A percentile compares a stretch with the other conserved stretches of the same genome.
phyloP scores from a whole-genome alignment of 768 basidiomycete species.

The Stropharia rugosoannulata region DNA sequence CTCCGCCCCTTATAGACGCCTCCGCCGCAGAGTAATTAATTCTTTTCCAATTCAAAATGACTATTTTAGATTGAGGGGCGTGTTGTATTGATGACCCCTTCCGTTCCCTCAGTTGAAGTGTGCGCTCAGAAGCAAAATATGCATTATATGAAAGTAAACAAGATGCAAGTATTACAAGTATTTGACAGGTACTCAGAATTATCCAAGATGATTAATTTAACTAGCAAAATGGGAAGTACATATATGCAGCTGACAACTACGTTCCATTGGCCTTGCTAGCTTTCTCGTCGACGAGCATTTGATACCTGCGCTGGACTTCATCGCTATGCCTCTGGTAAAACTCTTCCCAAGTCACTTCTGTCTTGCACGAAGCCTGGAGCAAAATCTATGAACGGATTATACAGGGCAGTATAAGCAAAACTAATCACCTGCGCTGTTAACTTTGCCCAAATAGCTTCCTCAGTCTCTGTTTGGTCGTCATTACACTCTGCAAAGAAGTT shows the following conservation, averaged over 20 bases:
- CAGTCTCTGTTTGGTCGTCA: slow-evolving; percentile 39
- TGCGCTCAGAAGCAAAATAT: too few relatives aligned
- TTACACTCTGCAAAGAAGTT: slow-evolving; percentile 54
- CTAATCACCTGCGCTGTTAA: slow-evolving; percentile 45
- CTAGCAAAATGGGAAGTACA: neutral
- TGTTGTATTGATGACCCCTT: neutral
- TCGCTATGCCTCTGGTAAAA: slow-evolving; percentile 47
- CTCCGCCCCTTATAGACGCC: slow-evolving; percentile 36
- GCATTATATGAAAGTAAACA: neutral
- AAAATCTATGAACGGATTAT: slow-evolving; percentile 1
- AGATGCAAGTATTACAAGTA: neutral
- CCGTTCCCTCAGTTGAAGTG: neutral
- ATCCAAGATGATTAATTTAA: too few relatives aligned
- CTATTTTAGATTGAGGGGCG: slow-evolving; percentile 4
- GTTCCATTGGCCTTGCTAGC: neutral
- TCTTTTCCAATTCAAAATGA: slow-evolving; percentile 8
- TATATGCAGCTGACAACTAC: neutral
- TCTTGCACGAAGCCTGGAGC: slow-evolving; percentile 37
- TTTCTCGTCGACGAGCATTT: slow-evolving; percentile 16
- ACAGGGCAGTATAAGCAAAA: neutral
- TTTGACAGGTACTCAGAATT: too few relatives aligned
- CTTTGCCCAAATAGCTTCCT: slow-evolving; percentile 45
- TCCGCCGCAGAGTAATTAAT: slow-evolving; percentile 25
- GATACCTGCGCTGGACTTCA: slow-evolving; percentile 41
- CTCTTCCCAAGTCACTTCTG: slow-evolving; percentile 45